Base-by-base conservation (phyloP, 2,329 filamentous ascomycete species). In the Plenodomus lindquistii region DNA sequence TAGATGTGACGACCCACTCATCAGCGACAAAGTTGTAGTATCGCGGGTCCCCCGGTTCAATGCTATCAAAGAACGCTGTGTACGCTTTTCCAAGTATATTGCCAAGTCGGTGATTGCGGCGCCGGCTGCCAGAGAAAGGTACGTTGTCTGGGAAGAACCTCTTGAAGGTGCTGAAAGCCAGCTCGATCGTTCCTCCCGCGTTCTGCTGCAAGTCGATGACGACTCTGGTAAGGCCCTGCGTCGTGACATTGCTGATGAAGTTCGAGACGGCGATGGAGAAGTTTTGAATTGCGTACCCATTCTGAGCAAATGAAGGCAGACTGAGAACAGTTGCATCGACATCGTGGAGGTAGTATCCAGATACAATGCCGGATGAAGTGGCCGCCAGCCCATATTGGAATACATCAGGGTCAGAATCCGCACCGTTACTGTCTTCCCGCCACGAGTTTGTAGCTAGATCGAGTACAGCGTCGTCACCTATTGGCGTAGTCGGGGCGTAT, bases 171-270 rank as follows among this genome's bases (percentile, higher is more conserved):
- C 60, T 63, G 37, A 63, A 66, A 3, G 62, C 70, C 2, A 69
- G 57, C 7, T 60, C 40, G 1, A 62, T 50, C 1, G 44, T 47
- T 5, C 85, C 85, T 15, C 85, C 85, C 0, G 69, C 70, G 53
- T 88, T 88, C 2, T 72, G 75, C 10, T 79, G 77, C 3, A 88
- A 59, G 54, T 88, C 85, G 48, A 88, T 80, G 15, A 88, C 71
- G 1, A 88, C 70, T 55, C 79, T 82, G 13, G 71, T 78, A 54
- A 81, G 81, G 2, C 75, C 74, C 4, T 69, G 68, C 1, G 61
- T 52, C 24, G 76, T 74, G 8, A 75, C 74, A 17, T 73, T 67
- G 0, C 69, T 63, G 13, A 84, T 67, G 53, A 83, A 78, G 2
- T 72, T 43, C 5, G 67, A 43, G 0, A 66, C 50, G 38, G 64